Base-by-base conservation (phyloP, 306 rosid species). In the Carpinus fangiana region DNA sequence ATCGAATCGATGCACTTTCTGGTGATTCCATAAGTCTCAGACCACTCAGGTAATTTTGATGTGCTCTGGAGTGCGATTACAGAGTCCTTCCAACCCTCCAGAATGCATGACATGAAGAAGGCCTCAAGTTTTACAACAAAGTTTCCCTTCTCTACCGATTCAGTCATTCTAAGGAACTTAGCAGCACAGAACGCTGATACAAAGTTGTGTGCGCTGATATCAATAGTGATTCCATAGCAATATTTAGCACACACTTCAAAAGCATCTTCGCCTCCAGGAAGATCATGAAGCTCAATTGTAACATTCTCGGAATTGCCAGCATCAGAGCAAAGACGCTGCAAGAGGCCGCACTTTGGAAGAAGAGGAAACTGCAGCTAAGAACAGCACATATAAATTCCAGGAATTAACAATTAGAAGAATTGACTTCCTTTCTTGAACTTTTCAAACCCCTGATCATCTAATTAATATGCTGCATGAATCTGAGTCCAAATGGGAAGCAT, bases 1-100 rank as follows among this genome's bases (percentile, higher is more conserved):
- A 93, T 86, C 23, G 98, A 95, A 86, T 95, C 99, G 38, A 91
- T 88, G 80, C 98, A 95, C 81, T 90, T 93, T 81, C 90, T 86
- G 85, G 87, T 86, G 78, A 95, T 87, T 53, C 99, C 99, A 76
- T 93, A 89, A 82, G 90, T 91, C 84, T 95, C 93, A 20, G 94
- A 91, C 93, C 94, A 90, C 46, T 93, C 98, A 0, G 92, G 90
- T 68, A 95, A 82, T 79, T 77, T 90, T 17, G 82, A 82, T 9
- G 98, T 90, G 75, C 89, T 79, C 79, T 87, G 90, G 8, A 95
- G 83, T 12, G 98, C 74, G 17, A 77, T 79, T 69, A 95, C 87
- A 55, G 98, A 90, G 85, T 95, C 99, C 71, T 95, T 95, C 99
- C 99, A 95, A 41, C 98, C 99, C 64, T 84, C 89, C 16, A 95